These are phyloP conservation scores for Cyclotella distinguenda DNA, from an alignment of 108 stramenopile genomes.

Conservation along the genomic window DNA sequence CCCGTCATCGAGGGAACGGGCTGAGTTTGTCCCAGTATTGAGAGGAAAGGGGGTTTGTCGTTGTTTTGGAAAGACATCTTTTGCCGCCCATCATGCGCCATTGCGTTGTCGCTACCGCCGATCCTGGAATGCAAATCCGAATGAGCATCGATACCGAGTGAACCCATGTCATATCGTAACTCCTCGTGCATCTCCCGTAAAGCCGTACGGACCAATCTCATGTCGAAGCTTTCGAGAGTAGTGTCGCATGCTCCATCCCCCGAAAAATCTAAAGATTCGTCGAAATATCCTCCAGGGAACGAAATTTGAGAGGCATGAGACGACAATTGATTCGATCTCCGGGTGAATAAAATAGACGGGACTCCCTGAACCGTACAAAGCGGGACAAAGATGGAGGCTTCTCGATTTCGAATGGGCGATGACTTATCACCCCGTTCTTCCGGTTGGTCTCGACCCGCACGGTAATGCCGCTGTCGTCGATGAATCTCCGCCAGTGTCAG, in stretches of 20 bases:
- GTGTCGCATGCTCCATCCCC: background rate
- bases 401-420: conserved; percentile 13
- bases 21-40: conserved; percentile 59
- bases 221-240: conserved; percentile 12
- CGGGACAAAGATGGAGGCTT: conserved; percentile 83
- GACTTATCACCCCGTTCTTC: background rate
- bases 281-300: conserved; percentile 83
- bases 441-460: conserved; percentile 6
- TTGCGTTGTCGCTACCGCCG: background rate
- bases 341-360: conserved; percentile 86
- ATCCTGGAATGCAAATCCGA: background rate
- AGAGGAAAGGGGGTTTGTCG: conserved; percentile 13
- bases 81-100: conserved; percentile 11
- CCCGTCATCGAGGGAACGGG: conserved; percentile 62
- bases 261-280: conserved; percentile 32
- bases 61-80: background rate
- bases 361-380: conserved; percentile 70
- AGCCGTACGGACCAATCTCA: conserved; percentile 57
- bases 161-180: conserved; percentile 30
- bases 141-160: conserved; percentile 1
- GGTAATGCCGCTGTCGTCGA: conserved; percentile 5
- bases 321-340: conserved; percentile 64
- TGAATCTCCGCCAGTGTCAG: conserved; percentile 28
- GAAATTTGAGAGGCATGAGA: conserved; percentile 80
- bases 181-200: conserved; percentile 79